Evolutionary conservation across 176 grass and related monocot species (phyloP).

Genomic region (Ensete glaucum): DNA sequence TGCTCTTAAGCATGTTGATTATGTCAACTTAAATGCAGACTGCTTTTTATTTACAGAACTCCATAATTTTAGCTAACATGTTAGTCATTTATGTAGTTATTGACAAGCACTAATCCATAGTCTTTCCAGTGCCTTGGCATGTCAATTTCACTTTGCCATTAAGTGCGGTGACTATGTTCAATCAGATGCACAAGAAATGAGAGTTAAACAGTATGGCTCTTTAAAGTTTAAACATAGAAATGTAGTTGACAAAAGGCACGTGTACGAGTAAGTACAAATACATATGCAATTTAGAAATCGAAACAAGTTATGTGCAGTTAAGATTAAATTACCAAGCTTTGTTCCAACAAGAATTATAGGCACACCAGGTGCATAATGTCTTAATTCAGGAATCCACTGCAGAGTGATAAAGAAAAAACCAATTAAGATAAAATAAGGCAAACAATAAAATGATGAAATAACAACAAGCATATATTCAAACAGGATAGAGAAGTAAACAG

Average conservation of each 20-base stretch:
- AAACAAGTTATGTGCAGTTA: conserved; percentile 69
- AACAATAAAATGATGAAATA: not conserved
- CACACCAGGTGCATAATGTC: conserved; percentile 55
- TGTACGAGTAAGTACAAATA: conserved; percentile 10
- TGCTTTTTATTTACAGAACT: too few relatives aligned
- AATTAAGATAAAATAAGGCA: not conserved
- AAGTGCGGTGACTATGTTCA: too few relatives aligned
- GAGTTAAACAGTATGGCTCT: not conserved
- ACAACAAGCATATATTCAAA: conserved; percentile 9
- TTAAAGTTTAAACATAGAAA: not conserved
- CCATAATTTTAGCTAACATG: too few relatives aligned
- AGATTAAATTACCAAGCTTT: conserved; percentile 39
- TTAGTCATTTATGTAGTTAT: too few relatives aligned
- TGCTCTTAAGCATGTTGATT: too few relatives aligned
- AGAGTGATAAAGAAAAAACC: conserved; percentile 3
- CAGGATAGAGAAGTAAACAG: not conserved
- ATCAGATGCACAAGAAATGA: too few relatives aligned
- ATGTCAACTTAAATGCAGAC: too few relatives aligned
- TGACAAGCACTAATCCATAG: too few relatives aligned
- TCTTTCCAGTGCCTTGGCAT: too few relatives aligned
- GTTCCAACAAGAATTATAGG: too few relatives aligned
- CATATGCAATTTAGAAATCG: not conserved
- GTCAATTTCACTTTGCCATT: too few relatives aligned
- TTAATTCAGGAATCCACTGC: conserved; percentile 74
- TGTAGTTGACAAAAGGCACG: not conserved